Conservation (phyloP, 768 basidiomycete genomes). For the Fomitopsis serialis region DNA sequence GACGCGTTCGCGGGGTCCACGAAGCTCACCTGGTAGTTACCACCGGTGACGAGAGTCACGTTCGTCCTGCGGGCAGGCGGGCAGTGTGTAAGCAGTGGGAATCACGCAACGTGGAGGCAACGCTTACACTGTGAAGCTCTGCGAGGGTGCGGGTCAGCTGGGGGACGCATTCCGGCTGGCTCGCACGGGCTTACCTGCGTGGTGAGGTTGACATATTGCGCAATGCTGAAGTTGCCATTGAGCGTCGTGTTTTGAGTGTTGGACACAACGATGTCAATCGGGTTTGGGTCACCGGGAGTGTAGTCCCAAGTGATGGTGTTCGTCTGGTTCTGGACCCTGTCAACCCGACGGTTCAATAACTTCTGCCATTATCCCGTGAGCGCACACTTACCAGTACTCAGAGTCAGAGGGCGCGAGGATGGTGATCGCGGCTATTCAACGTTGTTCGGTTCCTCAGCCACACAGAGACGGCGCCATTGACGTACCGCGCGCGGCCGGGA, state of each 20-base stretch:
- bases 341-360: not conserved
- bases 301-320: conserved; percentile 32
- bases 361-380: not conserved
- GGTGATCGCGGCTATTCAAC: conserved; percentile 21
- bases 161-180: not conserved
- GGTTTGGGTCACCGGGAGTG: conserved; percentile 25
- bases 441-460: no score
- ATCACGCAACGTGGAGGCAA: not conserved
- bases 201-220: conserved; percentile 24
- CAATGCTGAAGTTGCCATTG: conserved; percentile 33
- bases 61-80: conserved; percentile 23
- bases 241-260: conserved; percentile 27
- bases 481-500: conserved; percentile 21
- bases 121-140: conserved; percentile 15
- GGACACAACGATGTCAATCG: conserved; percentile 28
- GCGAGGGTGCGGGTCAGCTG: not conserved
- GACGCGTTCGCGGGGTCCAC: conserved; percentile 27
- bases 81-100: not conserved
- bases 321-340: conserved; percentile 29
- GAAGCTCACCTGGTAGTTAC: conserved; percentile 30
- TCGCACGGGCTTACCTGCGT: conserved; percentile 14
- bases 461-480: not conserved
- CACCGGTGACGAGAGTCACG: conserved; percentile 26
- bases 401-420: conserved; percentile 25
- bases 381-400: conserved; percentile 25